phyloP scores from a whole-genome alignment of 108 stramenopile species.

The Seminavis robusta region DNA sequence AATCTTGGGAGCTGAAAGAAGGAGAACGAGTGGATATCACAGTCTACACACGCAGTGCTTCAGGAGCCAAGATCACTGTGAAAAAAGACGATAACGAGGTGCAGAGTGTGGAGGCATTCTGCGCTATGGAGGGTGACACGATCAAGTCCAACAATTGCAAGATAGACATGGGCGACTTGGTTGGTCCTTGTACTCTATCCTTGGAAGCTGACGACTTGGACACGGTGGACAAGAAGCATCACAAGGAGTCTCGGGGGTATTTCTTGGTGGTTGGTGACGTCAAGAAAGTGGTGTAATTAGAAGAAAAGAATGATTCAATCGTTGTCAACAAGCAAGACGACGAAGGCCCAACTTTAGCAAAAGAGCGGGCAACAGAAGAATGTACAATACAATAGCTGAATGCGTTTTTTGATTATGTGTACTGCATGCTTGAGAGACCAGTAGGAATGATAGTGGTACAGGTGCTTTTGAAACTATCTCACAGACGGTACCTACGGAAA shows the following conservation, averaged over 20 bases:
- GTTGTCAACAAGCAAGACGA: too few relatives aligned
- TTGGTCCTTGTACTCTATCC: constrained; percentile 16
- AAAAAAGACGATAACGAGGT: constrained; percentile 2
- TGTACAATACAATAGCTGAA: too few relatives aligned
- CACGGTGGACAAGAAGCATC: background rate
- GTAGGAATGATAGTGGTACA: too few relatives aligned
- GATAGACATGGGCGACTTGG: background rate
- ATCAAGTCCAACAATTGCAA: background rate
- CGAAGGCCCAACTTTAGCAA: too few relatives aligned
- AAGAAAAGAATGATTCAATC: too few relatives aligned
- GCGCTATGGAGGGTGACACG: background rate
- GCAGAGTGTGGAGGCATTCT: background rate
- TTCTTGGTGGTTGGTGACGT: constrained; percentile 32
- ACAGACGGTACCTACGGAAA: too few relatives aligned
- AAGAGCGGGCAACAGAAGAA: too few relatives aligned
- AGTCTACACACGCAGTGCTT: constrained; percentile 25
- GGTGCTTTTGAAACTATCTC: too few relatives aligned
- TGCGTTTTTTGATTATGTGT: too few relatives aligned
- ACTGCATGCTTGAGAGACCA: too few relatives aligned
- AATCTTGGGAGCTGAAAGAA: background rate
- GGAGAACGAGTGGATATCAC: constrained; percentile 19
- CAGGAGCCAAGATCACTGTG: constrained; percentile 7
- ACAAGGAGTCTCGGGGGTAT: constrained; percentile 14
- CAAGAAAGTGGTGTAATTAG: too few relatives aligned
- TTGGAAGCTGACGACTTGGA: constrained; percentile 18